Evolutionary conservation across 148 eudicot genomes (phyloP).

Genomic region (Fallopia convolvulus): DNA sequence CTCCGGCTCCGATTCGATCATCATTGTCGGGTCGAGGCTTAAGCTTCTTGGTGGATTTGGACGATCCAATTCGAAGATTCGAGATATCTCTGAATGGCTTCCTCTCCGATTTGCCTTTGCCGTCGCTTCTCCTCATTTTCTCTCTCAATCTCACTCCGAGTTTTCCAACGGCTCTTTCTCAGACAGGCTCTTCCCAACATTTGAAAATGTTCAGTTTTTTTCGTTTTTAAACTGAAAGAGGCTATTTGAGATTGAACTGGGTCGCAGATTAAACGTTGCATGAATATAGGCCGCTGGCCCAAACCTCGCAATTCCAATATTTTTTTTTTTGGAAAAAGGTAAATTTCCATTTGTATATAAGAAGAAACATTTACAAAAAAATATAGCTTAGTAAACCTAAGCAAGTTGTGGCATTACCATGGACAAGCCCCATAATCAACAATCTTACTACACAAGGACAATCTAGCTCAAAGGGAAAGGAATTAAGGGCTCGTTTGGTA

Average conservation of each 20-base stretch:
- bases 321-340: too few species aligned
- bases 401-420: too few species aligned
- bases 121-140: conserved; percentile 26
- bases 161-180: conserved; percentile 8
- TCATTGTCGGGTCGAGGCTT: conserved; percentile 7
- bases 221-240: neutral
- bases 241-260: neutral
- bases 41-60: conserved; percentile 15
- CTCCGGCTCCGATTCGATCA: conserved; percentile 13
- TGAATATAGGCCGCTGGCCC: neutral
- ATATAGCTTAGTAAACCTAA: too few species aligned
- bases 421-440: too few species aligned
- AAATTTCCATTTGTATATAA: too few species aligned
- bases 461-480: too few species aligned
- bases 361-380: too few species aligned
- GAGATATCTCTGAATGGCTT: conserved; percentile 42
- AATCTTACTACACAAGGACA: too few species aligned
- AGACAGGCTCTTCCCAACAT: neutral
- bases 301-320: neutral
- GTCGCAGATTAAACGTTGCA: neutral
- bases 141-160: conserved; percentile 10
- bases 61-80: conserved; percentile 17
- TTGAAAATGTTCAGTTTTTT: neutral
- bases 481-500: too few species aligned
- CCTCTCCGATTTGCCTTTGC: conserved; percentile 31